Conservation (phyloP, 1,139 yeast species). For the Trichomonascaceae sp. region DNA sequence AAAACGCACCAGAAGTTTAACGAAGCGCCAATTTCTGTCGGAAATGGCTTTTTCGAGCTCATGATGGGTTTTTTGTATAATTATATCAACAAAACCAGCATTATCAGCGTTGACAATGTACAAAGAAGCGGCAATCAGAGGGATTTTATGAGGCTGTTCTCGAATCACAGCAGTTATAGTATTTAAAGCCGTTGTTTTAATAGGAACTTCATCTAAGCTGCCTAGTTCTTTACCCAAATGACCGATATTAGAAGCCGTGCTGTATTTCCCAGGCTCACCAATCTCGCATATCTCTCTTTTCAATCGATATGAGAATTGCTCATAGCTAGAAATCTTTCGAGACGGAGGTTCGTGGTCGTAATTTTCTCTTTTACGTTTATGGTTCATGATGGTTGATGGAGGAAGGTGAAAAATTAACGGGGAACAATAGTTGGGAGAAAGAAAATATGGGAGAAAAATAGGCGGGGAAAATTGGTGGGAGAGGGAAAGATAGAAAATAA, state of each 20-base stretch:
- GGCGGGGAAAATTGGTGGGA: not conserved
- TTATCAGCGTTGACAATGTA: constrained; percentile 63
- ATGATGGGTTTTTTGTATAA: constrained; percentile 63
- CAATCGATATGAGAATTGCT: not conserved
- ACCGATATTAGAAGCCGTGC: constrained; percentile 39
- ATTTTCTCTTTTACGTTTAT: constrained; percentile 3
- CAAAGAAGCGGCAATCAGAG: constrained; percentile 63
- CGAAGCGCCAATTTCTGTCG: constrained; percentile 50
- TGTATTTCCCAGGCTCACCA: constrained; percentile 27
- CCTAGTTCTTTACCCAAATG: constrained; percentile 55
- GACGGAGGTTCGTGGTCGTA: constrained; percentile 2
- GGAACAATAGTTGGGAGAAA: not conserved
- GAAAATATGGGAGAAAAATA: not conserved
- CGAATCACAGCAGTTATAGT: constrained; percentile 63
- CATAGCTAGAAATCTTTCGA: constrained; percentile 3
- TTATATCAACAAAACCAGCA: constrained; percentile 61
- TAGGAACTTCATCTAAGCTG: constrained; percentile 50
- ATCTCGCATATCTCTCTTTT: constrained; percentile 25
- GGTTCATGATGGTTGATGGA: constrained; percentile 2
- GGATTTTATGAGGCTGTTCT: constrained; percentile 89
- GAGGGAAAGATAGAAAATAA: not conserved
- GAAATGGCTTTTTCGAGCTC: constrained; percentile 53
- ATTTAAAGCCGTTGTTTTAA: constrained; percentile 53
- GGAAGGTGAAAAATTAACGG: not conserved
- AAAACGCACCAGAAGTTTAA: constrained; percentile 67